These are phyloP conservation scores for Hemisphaericaspora xylofermentans DNA, from an alignment of 1,139 yeast genomes.

Conservation along the genomic window DNA sequence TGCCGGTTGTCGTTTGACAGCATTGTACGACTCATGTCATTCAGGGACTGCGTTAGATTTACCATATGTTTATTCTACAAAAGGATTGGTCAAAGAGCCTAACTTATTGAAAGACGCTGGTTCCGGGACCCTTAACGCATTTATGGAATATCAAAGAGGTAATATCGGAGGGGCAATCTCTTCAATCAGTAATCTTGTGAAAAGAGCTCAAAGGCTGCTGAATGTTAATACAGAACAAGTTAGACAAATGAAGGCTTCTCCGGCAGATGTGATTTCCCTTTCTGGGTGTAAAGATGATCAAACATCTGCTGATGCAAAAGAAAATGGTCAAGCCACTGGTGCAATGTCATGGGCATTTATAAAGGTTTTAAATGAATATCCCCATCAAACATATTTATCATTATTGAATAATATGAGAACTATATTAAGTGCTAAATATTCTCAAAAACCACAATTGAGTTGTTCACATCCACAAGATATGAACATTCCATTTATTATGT, in stretches of 20 bases:
- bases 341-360: slow-evolving; percentile 93
- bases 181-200: slow-evolving; percentile 47
- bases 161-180: slow-evolving; percentile 55
- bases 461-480: slow-evolving; percentile 83
- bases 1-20: slow-evolving; percentile 83
- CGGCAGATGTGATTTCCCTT: slow-evolving; percentile 83
- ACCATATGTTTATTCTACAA: slow-evolving; percentile 85
- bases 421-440: slow-evolving; percentile 63
- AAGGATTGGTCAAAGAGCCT: slow-evolving; percentile 88
- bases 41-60: slow-evolving; percentile 88
- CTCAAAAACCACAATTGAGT: slow-evolving; percentile 87
- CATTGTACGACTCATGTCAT: slow-evolving; percentile 88
- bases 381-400: slow-evolving; percentile 73
- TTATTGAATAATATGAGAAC: slow-evolving; percentile 77
- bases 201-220: slow-evolving; percentile 31
- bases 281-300: slow-evolving; percentile 91
- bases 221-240: slow-evolving; percentile 27
- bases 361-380: slow-evolving; percentile 60
- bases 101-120: slow-evolving; percentile 84
- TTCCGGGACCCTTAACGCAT: slow-evolving; percentile 66
- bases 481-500: slow-evolving; percentile 55
- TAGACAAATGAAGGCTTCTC: slow-evolving; percentile 62
- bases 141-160: slow-evolving; percentile 69
- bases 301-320: slow-evolving; percentile 75
- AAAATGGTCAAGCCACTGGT: slow-evolving; percentile 78